Evolutionary conservation across 805 yeast genomes (phyloP).

Genomic region (Lachancea quebecensis): DNA sequence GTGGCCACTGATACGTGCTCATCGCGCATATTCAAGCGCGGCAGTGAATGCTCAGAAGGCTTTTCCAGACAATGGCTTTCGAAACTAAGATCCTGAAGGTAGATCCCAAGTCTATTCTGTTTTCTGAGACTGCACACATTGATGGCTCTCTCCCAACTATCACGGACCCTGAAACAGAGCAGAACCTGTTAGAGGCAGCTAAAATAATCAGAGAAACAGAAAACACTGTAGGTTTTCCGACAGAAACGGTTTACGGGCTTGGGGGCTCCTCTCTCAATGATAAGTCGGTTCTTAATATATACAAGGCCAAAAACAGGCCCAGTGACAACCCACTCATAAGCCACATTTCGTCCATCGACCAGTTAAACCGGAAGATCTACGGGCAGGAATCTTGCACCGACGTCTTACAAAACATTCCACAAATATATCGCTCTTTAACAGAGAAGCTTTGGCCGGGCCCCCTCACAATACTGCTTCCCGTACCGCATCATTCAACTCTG

Average conservation of each 20-base stretch:
- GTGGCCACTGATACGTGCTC: too few relatives aligned
- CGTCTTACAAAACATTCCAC: constrained; percentile 48
- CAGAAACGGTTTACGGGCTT: constrained; percentile 94
- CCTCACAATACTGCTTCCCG: constrained; percentile 74
- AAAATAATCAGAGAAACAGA: constrained; percentile 41
- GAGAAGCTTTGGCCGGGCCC: constrained; percentile 94
- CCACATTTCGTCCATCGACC: constrained; percentile 74
- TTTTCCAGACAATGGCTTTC: constrained; percentile 12
- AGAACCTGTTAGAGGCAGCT: constrained; percentile 53
- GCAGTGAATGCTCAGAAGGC: constrained; percentile 6
- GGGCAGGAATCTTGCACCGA: constrained; percentile 21
- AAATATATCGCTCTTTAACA: constrained; percentile 56
- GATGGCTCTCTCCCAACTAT: constrained; percentile 39
- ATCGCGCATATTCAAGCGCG: constrained; percentile 4
- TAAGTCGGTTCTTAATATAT: constrained; percentile 67
- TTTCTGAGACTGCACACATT: constrained; percentile 32
- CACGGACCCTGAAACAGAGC: constrained; percentile 45
- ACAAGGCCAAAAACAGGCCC: constrained; percentile 86
- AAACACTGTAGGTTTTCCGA: constrained; percentile 84
- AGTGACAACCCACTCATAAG: constrained; percentile 92
- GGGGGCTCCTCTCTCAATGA: constrained; percentile 82
- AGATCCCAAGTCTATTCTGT: constrained; percentile 44
- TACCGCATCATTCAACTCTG: constrained; percentile 40
- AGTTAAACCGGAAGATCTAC: constrained; percentile 56
- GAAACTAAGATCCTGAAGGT: constrained; percentile 47